Base-by-base conservation (phyloP, 805 yeast genomes). In the Pichia occidentalis region DNA sequence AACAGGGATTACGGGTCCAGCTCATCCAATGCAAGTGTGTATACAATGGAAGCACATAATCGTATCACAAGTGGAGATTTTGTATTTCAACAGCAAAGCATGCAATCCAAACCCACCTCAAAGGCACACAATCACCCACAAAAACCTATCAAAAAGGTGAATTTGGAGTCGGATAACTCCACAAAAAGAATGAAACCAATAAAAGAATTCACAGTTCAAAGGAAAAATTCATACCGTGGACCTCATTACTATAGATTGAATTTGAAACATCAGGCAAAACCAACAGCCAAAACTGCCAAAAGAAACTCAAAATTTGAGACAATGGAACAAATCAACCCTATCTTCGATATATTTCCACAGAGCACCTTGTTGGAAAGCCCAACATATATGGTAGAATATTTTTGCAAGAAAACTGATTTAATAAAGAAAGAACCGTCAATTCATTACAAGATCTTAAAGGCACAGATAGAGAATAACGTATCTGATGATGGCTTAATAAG, bases 381-480 rank as follows among this genome's bases (percentile, higher is more conserved):
- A 11, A 26, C 40, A 3, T 39, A 34, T 34, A 39, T 45, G 46
- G 32, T 45, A 16, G 43, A 42, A 24, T 45, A 45, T 29, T 45
- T 45, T 24, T 36, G 42, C 2, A 42, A 34, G 12, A 45, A 31
- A 4, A 16, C 40, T 10, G 39, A 42, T 17, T 18, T 45, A 8
- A 16, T 45, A 5, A 45, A 45, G n/a, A 36, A 39, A 24, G 26
- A 45, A 22, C 48, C 48, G 4, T 20, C 17, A 8, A 22, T 45
- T 9, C 36, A 34, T 17, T 39, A 45, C 17, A 30, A 42, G 20
- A 34, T 45, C 20, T 16, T 45, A 12, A 42, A 42, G 16, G 48
- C 48, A 1, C 37, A 40, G 7, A 17, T 39, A 7, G 34, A 34
- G 4, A 33, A 28, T 1, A 34, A 24, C 6, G n/a, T 25, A n/a